Evolutionary conservation across 176 grass and related monocot genomes (phyloP), one percentile per base, ranked within the genome.

Genomic region (Stipa capillata): DNA sequence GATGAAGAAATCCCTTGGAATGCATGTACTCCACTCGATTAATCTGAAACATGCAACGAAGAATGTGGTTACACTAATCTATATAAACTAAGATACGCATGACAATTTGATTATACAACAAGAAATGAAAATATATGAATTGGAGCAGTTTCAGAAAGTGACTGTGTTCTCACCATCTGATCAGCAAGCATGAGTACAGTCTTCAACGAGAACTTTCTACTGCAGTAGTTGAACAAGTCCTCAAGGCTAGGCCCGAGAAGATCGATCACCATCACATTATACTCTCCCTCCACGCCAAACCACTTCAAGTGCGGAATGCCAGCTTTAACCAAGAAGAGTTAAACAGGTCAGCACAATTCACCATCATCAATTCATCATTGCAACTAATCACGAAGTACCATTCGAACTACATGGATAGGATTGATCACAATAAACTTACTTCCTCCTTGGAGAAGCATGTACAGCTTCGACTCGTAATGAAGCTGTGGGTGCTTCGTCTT

Each of bases 251-350:
- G 91, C 16, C 91, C 91, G 0, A 94, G 88, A 85, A 94, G 85
- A 88, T 94, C 91, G 48, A 94, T 94, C 65, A 90, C 91, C 91
- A 94, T 94, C 74, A 94, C 82, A 81, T 90, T 94, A 79, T 94
- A 88, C 65, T 94, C 91, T 40, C 91, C 91, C 79, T 94, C 91
- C 28, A 90, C 91, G 5, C 88, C 88, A 24, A 94, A 94, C 88
- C 91, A 94, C 66, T 90, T 94, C 43, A 94, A 43, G 32, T 94
- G 91, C 0, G 91, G 91, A 72, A 94, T 88, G 70, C 91, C 91
- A 81, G 85, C 91, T 94, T 60, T 17, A 66, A 37, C 15, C 37
- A 61, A 76, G 65, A 87, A 58, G 32, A n/a, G 1, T 8, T 1
- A 73, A 7, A 28, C 65, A 80, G 60, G 40, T 67, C 25, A 59